Evolutionary conservation across 345 rosid species (phyloP), one percentile per base, ranked within the genome.

Genomic region (Melastoma malabathricum): DNA sequence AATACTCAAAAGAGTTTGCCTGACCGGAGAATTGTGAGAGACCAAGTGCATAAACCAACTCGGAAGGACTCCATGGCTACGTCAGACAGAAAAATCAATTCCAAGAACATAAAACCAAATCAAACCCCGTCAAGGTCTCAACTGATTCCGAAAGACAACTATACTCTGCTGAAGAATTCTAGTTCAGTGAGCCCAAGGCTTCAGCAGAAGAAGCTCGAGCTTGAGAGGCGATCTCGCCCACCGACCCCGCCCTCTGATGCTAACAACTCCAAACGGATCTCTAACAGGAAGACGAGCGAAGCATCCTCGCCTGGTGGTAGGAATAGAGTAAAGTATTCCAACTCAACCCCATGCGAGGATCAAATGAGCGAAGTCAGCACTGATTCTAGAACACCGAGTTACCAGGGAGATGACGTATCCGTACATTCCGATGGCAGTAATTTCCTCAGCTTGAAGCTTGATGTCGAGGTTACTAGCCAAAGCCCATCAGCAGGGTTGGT

Each of bases 211-310:
- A 90, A 78, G 64, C 59, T 68, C 52, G 94, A 84, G 55, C 52
- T 66, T 43, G 89, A 86, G 63, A 82, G 69, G 68, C 83, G 71
- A 46, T 80, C 93, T 53, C 77, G 93, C 34, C 87, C 98, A 22
- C 98, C 96, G 27, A 77, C 92, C 12, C 84, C 87, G 59, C 89
- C 88, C 9, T 64, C 83, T 65, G 89, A 82, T 72, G 64, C 74
- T 44, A 75, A 53, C 50, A 84, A 73, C 65, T 64, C 84, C 48
- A 75, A 76, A 71, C 79, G 77, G 66, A 78, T 64, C 41, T 51
- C 59, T 54, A 75, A 58, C 59, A 27, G 66, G 64, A 73, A 77
- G 47, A 50, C 48, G 13, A 56, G 58, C 10, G 89, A 80, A 59
- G 69, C 72, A 41, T 61, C 71, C 63, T 82, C 86, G 18, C 84